Evolutionary conservation across 768 basidiomycete species (phyloP).

Genomic region (Termitomyces sp.): DNA sequence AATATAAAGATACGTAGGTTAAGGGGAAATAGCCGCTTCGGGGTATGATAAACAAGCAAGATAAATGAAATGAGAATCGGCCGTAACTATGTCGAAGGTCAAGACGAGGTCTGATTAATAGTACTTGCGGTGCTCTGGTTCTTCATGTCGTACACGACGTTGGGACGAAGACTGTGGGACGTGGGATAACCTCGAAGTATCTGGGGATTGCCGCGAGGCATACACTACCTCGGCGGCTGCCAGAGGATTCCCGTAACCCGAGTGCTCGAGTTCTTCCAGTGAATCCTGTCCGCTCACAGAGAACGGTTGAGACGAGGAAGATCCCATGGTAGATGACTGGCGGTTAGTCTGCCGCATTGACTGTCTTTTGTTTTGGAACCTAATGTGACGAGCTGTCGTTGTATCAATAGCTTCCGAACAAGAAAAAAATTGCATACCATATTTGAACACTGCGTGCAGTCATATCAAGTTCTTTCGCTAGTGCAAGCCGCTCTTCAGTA

Average conservation of each 20-base stretch:
- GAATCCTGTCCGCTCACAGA: conserved; percentile 32
- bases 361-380: conserved; percentile 87
- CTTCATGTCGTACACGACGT: conserved; percentile 39
- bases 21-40: conserved; percentile 25
- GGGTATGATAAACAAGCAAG: conserved; percentile 33
- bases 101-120: conserved; percentile 19
- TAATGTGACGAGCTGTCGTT: conserved; percentile 25
- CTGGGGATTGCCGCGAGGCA: conserved; percentile 32
- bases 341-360: conserved; percentile 76
- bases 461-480: conserved; percentile 79
- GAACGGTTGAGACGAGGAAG: conserved; percentile 42
- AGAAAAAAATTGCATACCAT: conserved; percentile 43
- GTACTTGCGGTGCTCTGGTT: conserved; percentile 45
- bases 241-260: conserved; percentile 28
- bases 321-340: conserved; percentile 44
- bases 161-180: conserved; percentile 31
- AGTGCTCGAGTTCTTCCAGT: conserved; percentile 32
- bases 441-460: conserved; percentile 82
- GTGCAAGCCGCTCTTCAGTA: conserved; percentile 74
- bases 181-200: conserved; percentile 27
- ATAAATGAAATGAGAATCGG: conserved; percentile 29
- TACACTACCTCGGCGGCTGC: conserved; percentile 29
- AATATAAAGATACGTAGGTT: conserved; percentile 24
- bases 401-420: conserved; percentile 10
- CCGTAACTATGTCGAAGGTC: conserved; percentile 31